Evolutionary conservation across 176 grass and related monocot genomes (phyloP).

Genomic region (Raddia distichophylla): DNA sequence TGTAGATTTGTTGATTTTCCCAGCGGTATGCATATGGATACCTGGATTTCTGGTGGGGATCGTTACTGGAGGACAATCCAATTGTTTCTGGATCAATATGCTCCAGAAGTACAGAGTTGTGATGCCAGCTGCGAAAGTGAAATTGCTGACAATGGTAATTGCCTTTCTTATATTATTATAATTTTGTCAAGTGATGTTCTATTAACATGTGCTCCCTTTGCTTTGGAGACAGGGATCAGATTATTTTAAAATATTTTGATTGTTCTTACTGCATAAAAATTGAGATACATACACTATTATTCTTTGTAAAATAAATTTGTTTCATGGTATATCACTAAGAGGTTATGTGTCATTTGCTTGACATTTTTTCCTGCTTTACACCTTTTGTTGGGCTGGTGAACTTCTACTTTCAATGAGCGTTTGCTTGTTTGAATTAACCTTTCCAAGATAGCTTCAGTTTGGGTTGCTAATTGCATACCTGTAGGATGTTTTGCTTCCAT

Average conservation of each 20-base stretch:
- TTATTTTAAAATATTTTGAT: conserved; percentile 4
- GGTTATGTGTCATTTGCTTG: not conserved
- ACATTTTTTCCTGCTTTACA: not conserved
- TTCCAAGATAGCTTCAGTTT: conserved; percentile 28
- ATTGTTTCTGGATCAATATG: conserved; percentile 72
- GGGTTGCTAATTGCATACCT: not conserved
- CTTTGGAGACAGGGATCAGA: not conserved
- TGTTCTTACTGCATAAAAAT: not conserved
- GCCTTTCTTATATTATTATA: conserved; percentile 29
- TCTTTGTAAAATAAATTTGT: not conserved
- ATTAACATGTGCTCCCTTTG: conserved; percentile 4
- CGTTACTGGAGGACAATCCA: conserved; percentile 97
- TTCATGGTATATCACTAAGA: not conserved
- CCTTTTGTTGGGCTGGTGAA: not conserved
- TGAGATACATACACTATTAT: not conserved
- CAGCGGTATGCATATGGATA: conserved; percentile 98
- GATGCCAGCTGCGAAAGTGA: conserved; percentile 53
- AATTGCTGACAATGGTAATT: conserved; percentile 60
- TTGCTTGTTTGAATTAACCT: not conserved
- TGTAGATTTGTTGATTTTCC: conserved; percentile 97
- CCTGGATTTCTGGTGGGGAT: conserved; percentile 82
- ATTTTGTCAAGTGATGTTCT: not conserved
- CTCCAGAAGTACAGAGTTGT: conserved; percentile 49
- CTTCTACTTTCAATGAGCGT: not conserved
- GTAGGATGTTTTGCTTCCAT: conserved; percentile 5